phyloP scores from a whole-genome alignment of 1,139 yeast genomes.

The Suhomyces chickasaworum region DNA sequence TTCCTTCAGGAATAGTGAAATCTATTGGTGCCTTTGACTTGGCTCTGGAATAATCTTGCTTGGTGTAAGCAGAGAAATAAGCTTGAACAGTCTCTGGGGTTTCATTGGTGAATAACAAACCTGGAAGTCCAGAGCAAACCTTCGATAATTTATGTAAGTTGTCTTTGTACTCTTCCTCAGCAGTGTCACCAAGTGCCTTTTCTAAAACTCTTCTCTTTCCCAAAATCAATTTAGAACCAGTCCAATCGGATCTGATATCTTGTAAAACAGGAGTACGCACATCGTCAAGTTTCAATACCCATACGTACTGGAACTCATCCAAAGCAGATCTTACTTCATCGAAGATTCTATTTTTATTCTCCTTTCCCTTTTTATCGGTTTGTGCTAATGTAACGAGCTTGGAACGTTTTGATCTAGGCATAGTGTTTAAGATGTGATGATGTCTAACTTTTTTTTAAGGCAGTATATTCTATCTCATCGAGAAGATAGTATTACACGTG shows the following conservation, averaged over 20 bases:
- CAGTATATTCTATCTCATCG: constrained; percentile 16
- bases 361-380: constrained; percentile 93
- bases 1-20: constrained; percentile 84
- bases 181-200: constrained; percentile 84
- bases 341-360: constrained; percentile 85
- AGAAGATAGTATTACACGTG: neutral
- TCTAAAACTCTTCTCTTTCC: constrained; percentile 94
- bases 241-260: constrained; percentile 90
- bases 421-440: constrained; percentile 26
- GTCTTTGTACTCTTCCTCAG: constrained; percentile 88
- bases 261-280: constrained; percentile 96
- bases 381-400: constrained; percentile 93
- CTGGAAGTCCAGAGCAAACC: constrained; percentile 70
- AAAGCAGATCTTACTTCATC: constrained; percentile 85
- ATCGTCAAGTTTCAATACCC: constrained; percentile 86
- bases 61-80: constrained; percentile 76
- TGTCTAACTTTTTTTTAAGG: constrained; percentile 3
- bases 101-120: constrained; percentile 87
- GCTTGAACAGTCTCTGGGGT: constrained; percentile 78
- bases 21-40: constrained; percentile 81
- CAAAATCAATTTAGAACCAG: constrained; percentile 80
- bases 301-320: constrained; percentile 74
- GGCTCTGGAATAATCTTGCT: constrained; percentile 86
- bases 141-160: constrained; percentile 71
- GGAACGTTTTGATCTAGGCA: constrained; percentile 97